Conservation (phyloP, 2,329 filamentous ascomycete species). For the Penicillium crustosum region DNA sequence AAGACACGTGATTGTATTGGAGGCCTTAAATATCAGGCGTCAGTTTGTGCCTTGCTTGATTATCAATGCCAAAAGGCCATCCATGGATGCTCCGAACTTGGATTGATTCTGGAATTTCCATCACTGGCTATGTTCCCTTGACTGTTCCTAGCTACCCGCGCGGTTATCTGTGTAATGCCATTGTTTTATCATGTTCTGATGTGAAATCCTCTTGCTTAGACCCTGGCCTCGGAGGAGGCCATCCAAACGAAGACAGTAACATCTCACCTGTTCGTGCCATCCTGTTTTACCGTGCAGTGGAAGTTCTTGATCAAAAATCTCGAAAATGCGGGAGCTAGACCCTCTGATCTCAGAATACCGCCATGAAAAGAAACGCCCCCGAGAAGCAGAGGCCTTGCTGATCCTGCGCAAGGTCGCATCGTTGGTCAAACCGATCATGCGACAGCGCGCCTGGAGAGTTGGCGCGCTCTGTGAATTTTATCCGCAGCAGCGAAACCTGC, state of each 20-base stretch:
- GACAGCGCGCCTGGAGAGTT: conserved; percentile 78
- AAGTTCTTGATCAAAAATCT: not conserved
- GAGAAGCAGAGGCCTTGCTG: conserved; percentile 54
- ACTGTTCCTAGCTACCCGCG: not conserved
- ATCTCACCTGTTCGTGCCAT: not conserved
- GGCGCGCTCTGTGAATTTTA: conserved; percentile 80
- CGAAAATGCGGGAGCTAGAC: conserved; percentile 47
- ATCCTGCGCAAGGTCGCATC: conserved; percentile 79
- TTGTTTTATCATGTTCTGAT: conserved; percentile 2
- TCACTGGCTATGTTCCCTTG: not conserved
- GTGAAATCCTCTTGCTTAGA: not conserved
- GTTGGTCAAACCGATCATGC: conserved; percentile 92
- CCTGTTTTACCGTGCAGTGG: not conserved
- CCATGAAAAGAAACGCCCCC: conserved; percentile 51
- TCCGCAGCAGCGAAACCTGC: conserved; percentile 68
- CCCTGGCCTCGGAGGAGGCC: conserved; percentile 6
- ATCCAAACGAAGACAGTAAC: not conserved
- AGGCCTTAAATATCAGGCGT: not conserved
- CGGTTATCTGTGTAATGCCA: not conserved
- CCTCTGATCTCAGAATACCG: conserved; percentile 53
- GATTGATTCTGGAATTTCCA: conserved; percentile 1
- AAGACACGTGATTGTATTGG: not conserved
- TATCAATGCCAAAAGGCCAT: conserved; percentile 9
- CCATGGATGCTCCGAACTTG: not conserved
- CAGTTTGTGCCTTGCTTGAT: conserved; percentile 8